Base-by-base conservation (phyloP, 2,329 filamentous ascomycete species). In the Alternaria brassicae region DNA sequence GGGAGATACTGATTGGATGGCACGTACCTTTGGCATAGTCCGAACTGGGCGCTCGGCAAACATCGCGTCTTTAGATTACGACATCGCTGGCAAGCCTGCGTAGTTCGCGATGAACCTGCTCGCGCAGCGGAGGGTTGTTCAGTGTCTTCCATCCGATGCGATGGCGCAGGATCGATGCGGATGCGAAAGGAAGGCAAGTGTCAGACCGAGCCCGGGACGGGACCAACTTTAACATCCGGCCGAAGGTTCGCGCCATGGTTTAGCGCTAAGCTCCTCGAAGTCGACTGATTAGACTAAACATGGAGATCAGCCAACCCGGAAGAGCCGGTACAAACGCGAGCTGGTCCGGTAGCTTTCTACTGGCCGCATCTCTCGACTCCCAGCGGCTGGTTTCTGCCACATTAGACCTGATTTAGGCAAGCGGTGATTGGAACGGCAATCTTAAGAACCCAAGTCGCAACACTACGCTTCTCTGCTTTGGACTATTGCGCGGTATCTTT, bases 21-120 rank as follows among this genome's bases (percentile, higher is more conserved):
- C 21, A 19, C 48, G 21, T 68, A 75, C 75, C 73, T 70, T 58
- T 73, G 72, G 40, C 75, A 77, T 6, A 60, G 69, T 25, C 70
- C 71, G 5, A 65, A 6, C 51, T 66, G 69, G 32, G 62, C 59
- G 58, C 75, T 75, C 23, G 70, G 75, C 41, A 76, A 53, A 56
- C 74, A 77, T 21, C 72, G 69, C 4, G 73, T 75, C 55, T 77
- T 77, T 4, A 75, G 56, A 42, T 50, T 71, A n/a, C 74, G 68
- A 50, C 75, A 77, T 32, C 72, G 65, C 53, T 76, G 70, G 53
- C 75, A 77, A 3, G 75, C 75, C 51, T 77, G 73, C 3, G 60
- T 58, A 8, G 71, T 73, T 23, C 74, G 72, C 12, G 57, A 13
- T 3, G 53, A 58, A 12, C 53, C 47, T 21, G 63, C 44, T 25